Percentiles rank a stretch among this genome's conserved stretches.
phyloP scores from a whole-genome alignment of 2,329 filamentous ascomycete species.

The Polytolypa hystricis region DNA sequence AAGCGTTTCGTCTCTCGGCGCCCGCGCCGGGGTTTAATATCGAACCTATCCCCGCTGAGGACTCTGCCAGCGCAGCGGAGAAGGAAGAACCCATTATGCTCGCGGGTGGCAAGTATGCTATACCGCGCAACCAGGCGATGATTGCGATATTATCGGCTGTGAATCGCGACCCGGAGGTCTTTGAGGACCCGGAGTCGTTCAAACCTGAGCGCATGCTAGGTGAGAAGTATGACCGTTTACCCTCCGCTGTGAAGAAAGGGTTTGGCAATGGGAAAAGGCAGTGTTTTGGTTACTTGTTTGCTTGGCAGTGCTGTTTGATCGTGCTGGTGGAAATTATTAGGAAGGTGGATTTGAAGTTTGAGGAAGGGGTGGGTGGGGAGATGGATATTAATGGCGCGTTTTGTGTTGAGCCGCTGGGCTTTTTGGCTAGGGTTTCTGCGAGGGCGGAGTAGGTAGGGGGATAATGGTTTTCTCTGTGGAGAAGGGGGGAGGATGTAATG shows the following conservation, averaged over 20 bases:
- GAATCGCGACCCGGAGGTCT: constrained; percentile 55
- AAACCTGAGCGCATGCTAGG: constrained; percentile 62
- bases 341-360: constrained; percentile 56
- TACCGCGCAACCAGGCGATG: constrained; percentile 44
- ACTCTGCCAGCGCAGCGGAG: constrained; percentile 2
- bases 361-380: too few species aligned
- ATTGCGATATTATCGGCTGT: constrained; percentile 43
- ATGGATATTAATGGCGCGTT: too few species aligned
- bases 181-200: constrained; percentile 53
- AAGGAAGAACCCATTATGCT: constrained; percentile 39
- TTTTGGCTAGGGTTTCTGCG: too few species aligned
- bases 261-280: constrained; percentile 62
- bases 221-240: constrained; percentile 54
- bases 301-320: constrained; percentile 60
- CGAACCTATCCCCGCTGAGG: constrained; percentile 37
- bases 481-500: too few species aligned
- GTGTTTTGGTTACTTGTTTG: constrained; percentile 63
- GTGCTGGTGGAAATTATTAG: constrained; percentile 53
- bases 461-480: too few species aligned
- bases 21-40: constrained; percentile 50
- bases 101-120: constrained; percentile 50
- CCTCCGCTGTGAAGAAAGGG: constrained; percentile 53
- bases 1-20: constrained; percentile 53
- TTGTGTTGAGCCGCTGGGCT: too few species aligned
- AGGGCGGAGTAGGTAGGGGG: too few species aligned